A percentile compares a stretch with the other conserved stretches of the same genome.
phyloP scores from a whole-genome alignment of 768 basidiomycete species.

The Lactifluus pinguis region DNA sequence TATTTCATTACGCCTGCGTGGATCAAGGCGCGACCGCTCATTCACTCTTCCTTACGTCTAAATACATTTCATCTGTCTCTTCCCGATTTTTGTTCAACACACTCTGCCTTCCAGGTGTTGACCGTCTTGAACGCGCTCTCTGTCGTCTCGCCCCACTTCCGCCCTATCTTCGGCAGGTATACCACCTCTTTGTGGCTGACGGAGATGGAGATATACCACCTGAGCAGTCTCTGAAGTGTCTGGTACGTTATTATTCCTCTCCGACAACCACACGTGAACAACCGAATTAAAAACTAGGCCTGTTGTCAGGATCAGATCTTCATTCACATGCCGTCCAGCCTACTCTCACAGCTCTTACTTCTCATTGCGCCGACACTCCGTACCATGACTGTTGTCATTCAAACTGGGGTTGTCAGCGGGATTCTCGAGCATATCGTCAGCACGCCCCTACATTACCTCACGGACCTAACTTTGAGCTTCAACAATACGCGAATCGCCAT shows the following conservation, averaged over 20 bases:
- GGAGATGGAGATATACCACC: neutral
- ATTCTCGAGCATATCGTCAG: slow-evolving; percentile 2
- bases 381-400: slow-evolving; percentile 7
- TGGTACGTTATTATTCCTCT: neutral
- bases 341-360: neutral
- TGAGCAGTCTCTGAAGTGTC: neutral
- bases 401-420: neutral
- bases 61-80: neutral
- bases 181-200: slow-evolving; percentile 13
- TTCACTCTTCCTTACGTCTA: slow-evolving; percentile 9
- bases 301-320: neutral
- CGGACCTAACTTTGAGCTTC: slow-evolving; percentile 8
- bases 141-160: slow-evolving; percentile 5
- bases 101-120: neutral
- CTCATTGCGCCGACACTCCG: slow-evolving; percentile 9
- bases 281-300: neutral
- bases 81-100: slow-evolving; percentile 13
- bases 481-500: slow-evolving; percentile 1
- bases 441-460: neutral
- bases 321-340: neutral
- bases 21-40: slow-evolving; percentile 9
- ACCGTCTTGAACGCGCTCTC: neutral
- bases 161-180: neutral
- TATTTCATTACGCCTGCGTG: slow-evolving; percentile 13
- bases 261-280: neutral